phyloP scores from a whole-genome alignment of 2,329 filamentous ascomycete species.

The Aspergillus neotritici region DNA sequence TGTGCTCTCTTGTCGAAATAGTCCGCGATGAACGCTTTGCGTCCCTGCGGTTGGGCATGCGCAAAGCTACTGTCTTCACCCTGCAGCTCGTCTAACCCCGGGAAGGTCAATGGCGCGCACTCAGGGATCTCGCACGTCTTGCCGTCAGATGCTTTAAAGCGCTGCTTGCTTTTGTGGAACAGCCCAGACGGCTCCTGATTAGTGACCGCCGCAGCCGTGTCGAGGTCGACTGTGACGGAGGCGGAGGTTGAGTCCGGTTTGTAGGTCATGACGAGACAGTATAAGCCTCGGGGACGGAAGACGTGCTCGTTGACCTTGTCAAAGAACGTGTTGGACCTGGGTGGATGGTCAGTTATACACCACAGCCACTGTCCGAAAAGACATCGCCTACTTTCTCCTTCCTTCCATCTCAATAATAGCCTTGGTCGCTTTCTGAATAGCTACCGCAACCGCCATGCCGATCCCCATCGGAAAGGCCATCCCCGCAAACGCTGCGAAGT shows the following conservation, averaged over 20 bases:
- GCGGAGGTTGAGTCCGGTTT: constrained; percentile 37
- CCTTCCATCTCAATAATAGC: constrained; percentile 39
- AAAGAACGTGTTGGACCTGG: constrained; percentile 49
- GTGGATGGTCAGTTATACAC: too few relatives aligned
- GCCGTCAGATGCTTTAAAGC: constrained; percentile 34
- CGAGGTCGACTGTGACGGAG: constrained; percentile 28
- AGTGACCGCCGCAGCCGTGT: constrained; percentile 26
- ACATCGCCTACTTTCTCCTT: constrained; percentile 15
- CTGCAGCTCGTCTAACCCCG: constrained; percentile 34
- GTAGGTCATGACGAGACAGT: constrained; percentile 52
- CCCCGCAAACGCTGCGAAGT: constrained; percentile 37
- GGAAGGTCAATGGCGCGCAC: constrained; percentile 47
- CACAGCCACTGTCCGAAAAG: constrained; percentile 14
- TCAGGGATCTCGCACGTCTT: constrained; percentile 41
- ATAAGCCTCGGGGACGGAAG: constrained; percentile 54
- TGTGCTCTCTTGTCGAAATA: constrained; percentile 49
- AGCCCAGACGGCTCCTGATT: constrained; percentile 8
- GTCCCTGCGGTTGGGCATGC: too few relatives aligned
- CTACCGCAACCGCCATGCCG: constrained; percentile 41
- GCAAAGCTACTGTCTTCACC: not conserved
- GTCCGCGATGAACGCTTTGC: constrained; percentile 36
- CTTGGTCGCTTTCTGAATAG: constrained; percentile 40
- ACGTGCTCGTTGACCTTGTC: constrained; percentile 52
- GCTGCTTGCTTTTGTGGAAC: constrained; percentile 24
- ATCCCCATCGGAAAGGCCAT: constrained; percentile 38